Percentiles rank a stretch among this genome's conserved stretches.
phyloP scores from a whole-genome alignment of 179 eudicot genomes.

The Gypsophila paniculata region DNA sequence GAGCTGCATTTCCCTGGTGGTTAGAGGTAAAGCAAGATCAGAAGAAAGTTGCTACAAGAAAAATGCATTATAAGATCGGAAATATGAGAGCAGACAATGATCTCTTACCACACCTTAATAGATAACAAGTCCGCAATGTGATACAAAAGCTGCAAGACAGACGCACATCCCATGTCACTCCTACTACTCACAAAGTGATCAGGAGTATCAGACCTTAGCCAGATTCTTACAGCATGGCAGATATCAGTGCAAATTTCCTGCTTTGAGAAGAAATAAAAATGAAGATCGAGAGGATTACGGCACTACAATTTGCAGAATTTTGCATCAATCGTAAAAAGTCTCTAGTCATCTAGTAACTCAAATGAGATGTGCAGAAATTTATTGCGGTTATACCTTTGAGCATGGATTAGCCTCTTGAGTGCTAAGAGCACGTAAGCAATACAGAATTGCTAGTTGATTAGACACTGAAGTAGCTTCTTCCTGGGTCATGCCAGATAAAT shows the following conservation, averaged over 20 bases:
- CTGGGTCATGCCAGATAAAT: conserved; percentile 20
- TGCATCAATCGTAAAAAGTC: not conserved
- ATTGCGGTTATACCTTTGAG: conserved; percentile 41
- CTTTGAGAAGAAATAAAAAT: conserved; percentile 22
- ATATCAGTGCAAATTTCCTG: conserved; percentile 59
- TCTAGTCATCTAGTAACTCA: not conserved
- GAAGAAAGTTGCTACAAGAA: not conserved
- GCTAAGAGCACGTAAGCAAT: conserved; percentile 71
- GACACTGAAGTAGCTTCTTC: conserved; percentile 28
- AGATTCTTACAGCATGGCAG: conserved; percentile 50
- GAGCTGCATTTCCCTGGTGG: conserved; percentile 49
- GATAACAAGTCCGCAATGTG: conserved; percentile 74
- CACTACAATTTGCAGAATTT: not conserved
- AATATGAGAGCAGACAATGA: conserved; percentile 6
- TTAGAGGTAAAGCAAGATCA: conserved; percentile 24
- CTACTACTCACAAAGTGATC: conserved; percentile 29
- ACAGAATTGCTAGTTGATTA: conserved; percentile 56
- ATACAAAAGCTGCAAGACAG: conserved; percentile 50
- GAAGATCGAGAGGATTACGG: not conserved
- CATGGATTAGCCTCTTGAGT: conserved; percentile 61
- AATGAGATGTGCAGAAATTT: not conserved
- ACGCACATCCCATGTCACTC: conserved; percentile 37
- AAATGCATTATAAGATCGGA: not conserved
- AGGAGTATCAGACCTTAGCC: conserved; percentile 39
- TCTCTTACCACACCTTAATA: conserved; percentile 51